Conservation (phyloP, 352 stramenopile species). For the Phytophthora hibernalis region DNA sequence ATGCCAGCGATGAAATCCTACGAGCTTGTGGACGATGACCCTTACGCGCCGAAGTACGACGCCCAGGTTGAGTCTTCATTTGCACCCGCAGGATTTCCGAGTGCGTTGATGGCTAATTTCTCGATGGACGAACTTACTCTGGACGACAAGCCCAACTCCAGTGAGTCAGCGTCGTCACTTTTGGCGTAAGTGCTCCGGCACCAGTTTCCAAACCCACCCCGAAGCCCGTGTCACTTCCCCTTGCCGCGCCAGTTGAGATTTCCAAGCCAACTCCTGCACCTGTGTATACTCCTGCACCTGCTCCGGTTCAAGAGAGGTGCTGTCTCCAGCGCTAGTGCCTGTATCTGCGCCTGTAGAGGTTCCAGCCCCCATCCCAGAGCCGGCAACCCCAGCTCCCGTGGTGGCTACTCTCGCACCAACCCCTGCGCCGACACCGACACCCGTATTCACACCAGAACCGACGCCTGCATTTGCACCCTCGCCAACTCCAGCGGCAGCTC, state of each 20-base stretch:
- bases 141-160: constrained; percentile 32
- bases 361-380: background rate
- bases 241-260: constrained; percentile 15
- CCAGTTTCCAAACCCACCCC: constrained; percentile 12
- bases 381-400: background rate
- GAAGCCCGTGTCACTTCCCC: constrained; percentile 15
- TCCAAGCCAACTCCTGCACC: constrained; percentile 14
- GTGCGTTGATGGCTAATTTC: constrained; percentile 49
- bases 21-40: constrained; percentile 40
- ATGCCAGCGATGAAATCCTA: constrained; percentile 48
- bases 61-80: constrained; percentile 11
- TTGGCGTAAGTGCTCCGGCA: constrained; percentile 32
- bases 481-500: constrained; percentile 16
- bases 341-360: constrained; percentile 15
- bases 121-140: constrained; percentile 54
- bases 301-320: constrained; percentile 11
- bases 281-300: constrained; percentile 11
- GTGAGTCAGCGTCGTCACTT: constrained; percentile 34
- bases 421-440: background rate
- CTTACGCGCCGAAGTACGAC: constrained; percentile 33
- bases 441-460: background rate
- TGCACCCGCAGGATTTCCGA: constrained; percentile 39
- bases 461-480: too few species aligned
- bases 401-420: background rate
- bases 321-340: constrained; percentile 9